phyloP scores from a whole-genome alignment of 2,329 filamentous ascomycete genomes.

The Fusarium sp. region DNA sequence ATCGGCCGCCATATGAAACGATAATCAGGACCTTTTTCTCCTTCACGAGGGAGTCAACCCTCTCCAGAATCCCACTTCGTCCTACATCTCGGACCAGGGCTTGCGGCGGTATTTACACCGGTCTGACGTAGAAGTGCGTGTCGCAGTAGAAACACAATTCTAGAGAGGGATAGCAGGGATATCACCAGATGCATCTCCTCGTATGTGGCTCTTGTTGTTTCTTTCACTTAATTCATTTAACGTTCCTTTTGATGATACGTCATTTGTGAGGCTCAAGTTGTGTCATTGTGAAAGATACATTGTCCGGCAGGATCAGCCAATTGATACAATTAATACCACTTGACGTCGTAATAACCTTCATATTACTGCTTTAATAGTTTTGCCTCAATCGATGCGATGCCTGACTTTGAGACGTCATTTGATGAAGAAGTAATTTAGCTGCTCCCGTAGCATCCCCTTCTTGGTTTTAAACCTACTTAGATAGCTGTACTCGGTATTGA shows the following conservation, averaged over 20 bases:
- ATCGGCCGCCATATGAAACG: not conserved
- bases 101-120: not conserved
- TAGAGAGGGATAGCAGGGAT: not conserved
- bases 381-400: fast-evolving
- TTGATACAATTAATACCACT: not conserved
- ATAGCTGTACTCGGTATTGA: not conserved
- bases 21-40: not conserved
- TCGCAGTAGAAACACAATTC: not conserved
- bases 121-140: not conserved
- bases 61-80: not conserved
- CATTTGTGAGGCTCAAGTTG: not conserved
- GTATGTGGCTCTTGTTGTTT: not conserved
- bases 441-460: not conserved
- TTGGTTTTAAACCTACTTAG: not conserved
- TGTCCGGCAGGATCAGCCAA: no score
- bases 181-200: not conserved
- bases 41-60: not conserved
- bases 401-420: not conserved
- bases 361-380: not conserved
- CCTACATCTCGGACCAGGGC: no score
- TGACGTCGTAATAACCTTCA: not conserved
- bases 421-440: not conserved
- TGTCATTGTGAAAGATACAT: not conserved
- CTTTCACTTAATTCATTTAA: no score
- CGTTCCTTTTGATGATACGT: not conserved